Evolutionary conservation across 495 filamentous ascomycete genomes (phyloP).

Genomic region (Penicillium argentinense): DNA sequence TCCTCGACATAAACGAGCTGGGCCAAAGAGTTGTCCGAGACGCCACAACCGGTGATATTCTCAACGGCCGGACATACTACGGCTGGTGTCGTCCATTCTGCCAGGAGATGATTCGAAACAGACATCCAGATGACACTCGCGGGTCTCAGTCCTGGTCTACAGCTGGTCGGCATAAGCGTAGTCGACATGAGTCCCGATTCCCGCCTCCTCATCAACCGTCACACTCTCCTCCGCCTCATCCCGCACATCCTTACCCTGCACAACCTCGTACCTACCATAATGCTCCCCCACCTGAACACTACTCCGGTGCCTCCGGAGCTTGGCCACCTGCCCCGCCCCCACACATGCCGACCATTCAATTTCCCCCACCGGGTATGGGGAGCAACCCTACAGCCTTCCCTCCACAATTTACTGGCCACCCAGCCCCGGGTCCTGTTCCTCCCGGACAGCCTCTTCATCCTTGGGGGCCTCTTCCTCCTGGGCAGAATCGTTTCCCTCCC

Average conservation of each 20-base stretch:
- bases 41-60: conserved; percentile 58
- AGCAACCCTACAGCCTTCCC: conserved; percentile 27
- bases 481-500: conserved; percentile 40
- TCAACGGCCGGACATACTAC: conserved; percentile 73
- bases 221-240: conserved; percentile 16
- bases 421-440: conserved; percentile 19
- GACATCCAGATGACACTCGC: conserved; percentile 30
- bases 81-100: conserved; percentile 84
- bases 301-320: conserved; percentile 50
- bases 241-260: conserved; percentile 15
- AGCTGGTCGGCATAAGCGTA: neutral
- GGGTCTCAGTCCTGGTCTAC: conserved; percentile 27
- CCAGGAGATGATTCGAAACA: conserved; percentile 74
- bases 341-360: conserved; percentile 22
- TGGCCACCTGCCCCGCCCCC: conserved; percentile 52
- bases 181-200: conserved; percentile 18
- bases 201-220: conserved; percentile 30
- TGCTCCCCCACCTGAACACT: conserved; percentile 47
- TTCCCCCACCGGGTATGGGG: conserved; percentile 19
- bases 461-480: conserved; percentile 38
- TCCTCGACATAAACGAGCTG: conserved; percentile 67
- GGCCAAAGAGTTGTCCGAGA: conserved; percentile 66
- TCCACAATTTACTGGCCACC: conserved; percentile 20
- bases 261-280: conserved; percentile 24
- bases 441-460: conserved; percentile 35